Evolutionary conservation across 1,284 basidiomycete genomes (phyloP).

Genomic region (Puccinia novopanici): DNA sequence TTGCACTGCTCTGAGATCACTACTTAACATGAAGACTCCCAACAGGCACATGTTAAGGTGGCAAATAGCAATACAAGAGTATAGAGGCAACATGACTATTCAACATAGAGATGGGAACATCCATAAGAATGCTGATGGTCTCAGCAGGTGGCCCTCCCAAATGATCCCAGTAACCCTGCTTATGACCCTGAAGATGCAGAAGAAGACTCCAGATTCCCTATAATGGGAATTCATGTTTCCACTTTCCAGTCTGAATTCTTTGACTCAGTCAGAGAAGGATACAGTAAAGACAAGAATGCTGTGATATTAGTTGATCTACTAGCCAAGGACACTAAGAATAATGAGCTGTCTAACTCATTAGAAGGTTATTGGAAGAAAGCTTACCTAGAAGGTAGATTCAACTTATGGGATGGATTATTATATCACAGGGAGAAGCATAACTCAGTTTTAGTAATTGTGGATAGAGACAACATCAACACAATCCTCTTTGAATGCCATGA

Average conservation of each 20-base stretch:
- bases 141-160: background rate
- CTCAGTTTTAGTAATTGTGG: background rate
- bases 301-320: background rate
- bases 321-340: no score
- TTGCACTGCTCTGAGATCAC: no score
- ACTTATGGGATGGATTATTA: background rate
- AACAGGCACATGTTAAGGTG: conserved; percentile 27
- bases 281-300: background rate
- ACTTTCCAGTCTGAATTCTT: background rate
- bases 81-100: conserved; percentile 17
- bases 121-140: conserved; percentile 31
- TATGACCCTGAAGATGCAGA: no score
- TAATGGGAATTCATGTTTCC: background rate
- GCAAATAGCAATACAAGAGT: background rate
- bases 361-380: background rate
- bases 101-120: conserved; percentile 3
- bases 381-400: background rate
- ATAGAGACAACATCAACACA: background rate
- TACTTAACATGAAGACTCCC: conserved; percentile 18
- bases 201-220: background rate
- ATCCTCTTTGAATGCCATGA: conserved; percentile 16
- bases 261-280: background rate
- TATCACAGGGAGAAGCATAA: no score
- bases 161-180: background rate
- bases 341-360: no score